Percentiles rank a stretch among this genome's conserved stretches.
Evolutionary conservation across 1,139 yeast genomes (phyloP).

Genomic region (Starmera stellimalicola): DNA sequence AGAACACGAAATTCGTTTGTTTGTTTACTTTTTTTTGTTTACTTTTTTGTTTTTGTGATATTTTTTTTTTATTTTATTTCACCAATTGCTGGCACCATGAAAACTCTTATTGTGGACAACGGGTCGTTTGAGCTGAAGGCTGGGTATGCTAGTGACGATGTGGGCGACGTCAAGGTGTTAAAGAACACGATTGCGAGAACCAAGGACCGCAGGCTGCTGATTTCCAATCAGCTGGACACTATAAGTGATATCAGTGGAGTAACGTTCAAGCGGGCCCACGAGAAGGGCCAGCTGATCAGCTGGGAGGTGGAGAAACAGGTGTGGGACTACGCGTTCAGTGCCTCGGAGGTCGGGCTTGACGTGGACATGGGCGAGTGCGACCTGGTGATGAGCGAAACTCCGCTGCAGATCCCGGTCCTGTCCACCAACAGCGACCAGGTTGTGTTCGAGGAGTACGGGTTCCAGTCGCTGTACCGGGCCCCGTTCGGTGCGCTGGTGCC

Average conservation of each 20-base stretch:
- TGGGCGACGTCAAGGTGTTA: constrained; percentile 35
- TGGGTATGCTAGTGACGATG: constrained; percentile 40
- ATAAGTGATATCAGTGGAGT: constrained; percentile 73
- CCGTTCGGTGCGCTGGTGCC: constrained; percentile 66
- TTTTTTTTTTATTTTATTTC: neutral
- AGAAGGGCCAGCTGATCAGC: constrained; percentile 77
- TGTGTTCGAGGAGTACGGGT: constrained; percentile 88
- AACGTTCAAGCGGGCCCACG: constrained; percentile 71
- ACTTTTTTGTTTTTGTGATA: neutral
- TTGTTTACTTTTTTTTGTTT: neutral
- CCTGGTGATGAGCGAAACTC: constrained; percentile 47
- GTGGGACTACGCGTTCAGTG: constrained; percentile 72
- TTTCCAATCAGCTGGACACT: constrained; percentile 60
- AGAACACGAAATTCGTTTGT: neutral
- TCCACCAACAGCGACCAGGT: constrained; percentile 87
- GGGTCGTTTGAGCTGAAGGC: constrained; percentile 81
- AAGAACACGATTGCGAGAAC: constrained; percentile 70
- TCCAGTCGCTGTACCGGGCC: constrained; percentile 38
- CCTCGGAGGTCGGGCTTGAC: constrained; percentile 24
- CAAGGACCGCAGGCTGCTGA: constrained; percentile 61
- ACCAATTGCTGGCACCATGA: constrained; percentile 4
- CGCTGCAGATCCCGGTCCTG: constrained; percentile 73
- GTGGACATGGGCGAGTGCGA: constrained; percentile 25
- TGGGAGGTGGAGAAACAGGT: constrained; percentile 92
- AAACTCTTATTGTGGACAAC: constrained; percentile 58